phyloP scores from a whole-genome alignment of 2,329 filamentous ascomycete genomes.

The Hypoxylon sp. region DNA sequence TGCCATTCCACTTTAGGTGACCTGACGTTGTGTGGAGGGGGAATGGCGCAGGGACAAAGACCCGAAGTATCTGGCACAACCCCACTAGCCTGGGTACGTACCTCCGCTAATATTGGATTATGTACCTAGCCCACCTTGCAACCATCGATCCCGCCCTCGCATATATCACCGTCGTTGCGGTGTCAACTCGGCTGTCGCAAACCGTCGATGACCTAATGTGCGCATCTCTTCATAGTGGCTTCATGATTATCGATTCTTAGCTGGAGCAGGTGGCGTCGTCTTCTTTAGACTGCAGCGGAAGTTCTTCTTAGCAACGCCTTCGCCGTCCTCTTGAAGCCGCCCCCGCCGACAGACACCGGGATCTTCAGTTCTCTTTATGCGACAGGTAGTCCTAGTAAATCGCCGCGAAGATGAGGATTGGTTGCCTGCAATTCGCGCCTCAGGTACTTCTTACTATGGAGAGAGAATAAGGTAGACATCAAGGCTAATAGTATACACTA shows the following conservation, averaged over 20 bases:
- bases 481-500: not conserved
- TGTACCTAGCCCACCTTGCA: not conserved
- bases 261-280: slow-evolving; percentile 5
- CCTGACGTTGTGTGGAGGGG: not conserved
- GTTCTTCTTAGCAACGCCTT: not conserved
- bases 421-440: slow-evolving; percentile 78
- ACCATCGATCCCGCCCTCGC: slow-evolving; percentile 8
- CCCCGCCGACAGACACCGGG: not conserved
- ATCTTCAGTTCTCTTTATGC: not conserved
- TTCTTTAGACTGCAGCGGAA: not conserved
- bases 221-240: not conserved
- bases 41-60: not conserved
- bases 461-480: not conserved
- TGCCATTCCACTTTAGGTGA: not conserved
- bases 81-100: slow-evolving; percentile 6
- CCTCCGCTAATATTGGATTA: not conserved
- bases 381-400: not conserved
- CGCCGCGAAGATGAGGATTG: slow-evolving; percentile 65
- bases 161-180: slow-evolving; percentile 16
- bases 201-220: not conserved
- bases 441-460: slow-evolving; percentile 58
- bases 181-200: not conserved
- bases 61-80: slow-evolving; percentile 1
- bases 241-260: slow-evolving; percentile 7
- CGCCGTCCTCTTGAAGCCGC: not conserved